Percentiles rank a stretch among this genome's conserved stretches.
Evolutionary conservation across 345 rosid species (phyloP).

Genomic region (Dimocarpus longan): DNA sequence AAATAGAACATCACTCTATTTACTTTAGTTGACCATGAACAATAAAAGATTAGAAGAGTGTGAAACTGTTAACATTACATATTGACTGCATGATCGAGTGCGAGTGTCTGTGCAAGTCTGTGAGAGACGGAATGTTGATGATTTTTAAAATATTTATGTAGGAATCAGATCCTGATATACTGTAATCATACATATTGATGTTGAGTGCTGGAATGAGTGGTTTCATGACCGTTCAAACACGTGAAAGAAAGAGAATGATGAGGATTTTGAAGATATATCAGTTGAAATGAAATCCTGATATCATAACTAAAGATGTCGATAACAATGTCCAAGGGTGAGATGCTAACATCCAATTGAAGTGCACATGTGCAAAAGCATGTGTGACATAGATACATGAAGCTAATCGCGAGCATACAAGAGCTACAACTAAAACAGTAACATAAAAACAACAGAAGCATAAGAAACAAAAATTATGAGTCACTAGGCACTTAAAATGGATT

Average conservation of each 20-base stretch:
- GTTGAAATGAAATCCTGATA: neutral
- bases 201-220: neutral
- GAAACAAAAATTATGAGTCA: neutral
- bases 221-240: neutral
- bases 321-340: neutral
- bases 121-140: neutral
- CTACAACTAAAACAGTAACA: neutral
- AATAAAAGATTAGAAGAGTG: neutral
- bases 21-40: neutral
- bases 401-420: too few relatives aligned
- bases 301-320: neutral
- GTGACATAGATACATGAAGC: neutral
- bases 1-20: neutral
- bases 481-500: neutral
- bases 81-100: neutral
- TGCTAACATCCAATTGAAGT: neutral
- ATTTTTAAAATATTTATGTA: neutral
- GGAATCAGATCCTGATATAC: neutral
- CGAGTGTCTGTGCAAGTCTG: neutral
- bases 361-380: neutral
- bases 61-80: neutral
- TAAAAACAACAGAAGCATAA: neutral
- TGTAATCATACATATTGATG: neutral
- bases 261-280: neutral
- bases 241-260: neutral